Evolutionary conservation across 345 rosid genomes (phyloP).

Genomic region (Bretschneidera sinensis): DNA sequence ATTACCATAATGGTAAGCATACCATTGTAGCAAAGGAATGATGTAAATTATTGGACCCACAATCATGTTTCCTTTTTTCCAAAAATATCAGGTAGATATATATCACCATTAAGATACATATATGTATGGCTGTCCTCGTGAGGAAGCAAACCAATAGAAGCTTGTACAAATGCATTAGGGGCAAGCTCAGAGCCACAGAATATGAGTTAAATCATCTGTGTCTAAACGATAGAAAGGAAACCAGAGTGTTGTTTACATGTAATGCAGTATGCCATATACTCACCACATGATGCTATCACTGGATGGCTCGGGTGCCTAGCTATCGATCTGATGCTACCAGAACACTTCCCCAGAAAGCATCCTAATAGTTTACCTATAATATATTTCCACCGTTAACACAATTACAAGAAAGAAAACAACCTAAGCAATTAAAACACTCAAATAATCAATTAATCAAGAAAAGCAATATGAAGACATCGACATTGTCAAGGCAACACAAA

Average conservation of each 20-base stretch:
- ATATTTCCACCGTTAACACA: slow-evolving; percentile 16
- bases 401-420: neutral
- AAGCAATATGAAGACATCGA: neutral
- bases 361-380: slow-evolving; percentile 74
- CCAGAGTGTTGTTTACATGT: neutral
- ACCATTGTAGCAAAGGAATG: slow-evolving; percentile 1
- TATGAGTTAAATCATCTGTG: neutral
- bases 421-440: no score
- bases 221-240: neutral
- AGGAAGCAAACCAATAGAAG: no score
- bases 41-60: no score
- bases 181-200: no score
- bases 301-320: slow-evolving; percentile 73
- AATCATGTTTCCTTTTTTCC: neutral
- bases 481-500: neutral
- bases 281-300: slow-evolving; percentile 92
- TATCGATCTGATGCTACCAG: slow-evolving; percentile 87
- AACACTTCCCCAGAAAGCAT: slow-evolving; percentile 82
- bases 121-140: no score
- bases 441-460: slow-evolving; percentile 4
- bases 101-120: no score
- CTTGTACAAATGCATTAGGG: no score
- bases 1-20: neutral
- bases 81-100: no score
- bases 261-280: slow-evolving; percentile 14